These are phyloP conservation scores for Taiwanofungus camphoratus DNA, from an alignment of 1,284 basidiomycete genomes.

Conservation along the genomic window DNA sequence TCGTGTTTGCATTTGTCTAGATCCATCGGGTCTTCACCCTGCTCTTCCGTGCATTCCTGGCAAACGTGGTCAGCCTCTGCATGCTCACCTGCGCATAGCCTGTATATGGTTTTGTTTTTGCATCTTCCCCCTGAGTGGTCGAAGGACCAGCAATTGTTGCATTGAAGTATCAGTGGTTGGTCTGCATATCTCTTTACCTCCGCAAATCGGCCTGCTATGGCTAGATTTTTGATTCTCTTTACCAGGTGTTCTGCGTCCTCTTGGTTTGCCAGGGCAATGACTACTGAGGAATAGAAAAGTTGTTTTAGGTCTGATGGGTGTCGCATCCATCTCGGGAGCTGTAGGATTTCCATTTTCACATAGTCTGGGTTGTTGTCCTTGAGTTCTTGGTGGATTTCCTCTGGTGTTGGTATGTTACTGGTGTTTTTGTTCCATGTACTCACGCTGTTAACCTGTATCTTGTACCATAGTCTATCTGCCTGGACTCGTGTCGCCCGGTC, in stretches of 20 bases:
- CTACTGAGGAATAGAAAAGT: not conserved
- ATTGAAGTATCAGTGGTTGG: conserved; percentile 4
- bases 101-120: not conserved
- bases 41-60: not conserved
- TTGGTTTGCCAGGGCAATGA: conserved; percentile 2
- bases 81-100: not conserved
- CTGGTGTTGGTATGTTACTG: not conserved
- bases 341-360: not conserved
- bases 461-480: conserved; percentile 1
- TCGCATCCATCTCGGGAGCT: conserved; percentile 3
- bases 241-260: not conserved
- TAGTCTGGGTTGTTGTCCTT: conserved; percentile 2
- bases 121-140: not conserved
- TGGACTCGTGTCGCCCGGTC: not conserved
- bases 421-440: not conserved
- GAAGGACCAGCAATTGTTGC: conserved; percentile 3
- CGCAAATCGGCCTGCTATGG: not conserved
- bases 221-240: not conserved
- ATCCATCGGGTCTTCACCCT: not conserved
- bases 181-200: conserved; percentile 2
- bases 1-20: not conserved
- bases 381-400: conserved; percentile 3
- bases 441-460: conserved; percentile 4
- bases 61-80: not conserved
- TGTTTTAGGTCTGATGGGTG: not conserved